Evolutionary conservation across 768 basidiomycete species (phyloP), one percentile per base, ranked within the genome.

Genomic region (Mycena belliarum): DNA sequence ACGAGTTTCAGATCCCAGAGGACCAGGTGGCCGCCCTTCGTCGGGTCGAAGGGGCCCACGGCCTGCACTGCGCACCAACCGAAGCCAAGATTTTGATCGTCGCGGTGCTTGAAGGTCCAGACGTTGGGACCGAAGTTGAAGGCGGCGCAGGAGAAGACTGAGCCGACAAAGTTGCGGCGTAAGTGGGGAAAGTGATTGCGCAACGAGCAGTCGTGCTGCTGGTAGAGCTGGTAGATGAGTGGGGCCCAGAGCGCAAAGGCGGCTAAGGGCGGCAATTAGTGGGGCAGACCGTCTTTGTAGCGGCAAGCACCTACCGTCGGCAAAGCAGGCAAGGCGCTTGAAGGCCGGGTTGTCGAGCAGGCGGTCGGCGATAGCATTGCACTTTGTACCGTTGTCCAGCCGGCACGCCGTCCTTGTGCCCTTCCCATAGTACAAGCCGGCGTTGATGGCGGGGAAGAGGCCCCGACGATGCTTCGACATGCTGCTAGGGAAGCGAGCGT

Each of bases 91-190:
- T 79, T 79, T 2, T 44, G 47, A 24, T 20, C 45, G 37, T 79
- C 74, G 0, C 59, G 58, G n/a, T 78, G 75, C 1, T 61, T 50
- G 52, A n/a, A n/a, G n/a, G n/a, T n/a, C n/a, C n/a, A n/a, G n/a
- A n/a, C n/a, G n/a, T n/a, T n/a, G n/a, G n/a, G 55, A 1, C 72
- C 70, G 15, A 74, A 64, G 50, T 76, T 75, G 61, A 75, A 71
- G 0, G 66, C 67, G 0, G 49, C 24, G 0, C 58, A 48, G 0
- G 67, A 53, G 28, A 73, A 75, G 0, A 70, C 37, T 2, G 57
- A 65, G 18, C 63, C 61, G 4, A 26, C 0, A 46, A 72, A 62
- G 49, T 61, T 63, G 18, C 60, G 53, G 1, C n/a, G 23, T 4
- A 66, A 60, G 16, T 33, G 14, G 47, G 42, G 6, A 24, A 14